Evolutionary conservation across 2,329 filamentous ascomycete genomes (phyloP), one percentile per base, ranked within the genome.

Genomic region (Cadophora luteo-olivacea): DNA sequence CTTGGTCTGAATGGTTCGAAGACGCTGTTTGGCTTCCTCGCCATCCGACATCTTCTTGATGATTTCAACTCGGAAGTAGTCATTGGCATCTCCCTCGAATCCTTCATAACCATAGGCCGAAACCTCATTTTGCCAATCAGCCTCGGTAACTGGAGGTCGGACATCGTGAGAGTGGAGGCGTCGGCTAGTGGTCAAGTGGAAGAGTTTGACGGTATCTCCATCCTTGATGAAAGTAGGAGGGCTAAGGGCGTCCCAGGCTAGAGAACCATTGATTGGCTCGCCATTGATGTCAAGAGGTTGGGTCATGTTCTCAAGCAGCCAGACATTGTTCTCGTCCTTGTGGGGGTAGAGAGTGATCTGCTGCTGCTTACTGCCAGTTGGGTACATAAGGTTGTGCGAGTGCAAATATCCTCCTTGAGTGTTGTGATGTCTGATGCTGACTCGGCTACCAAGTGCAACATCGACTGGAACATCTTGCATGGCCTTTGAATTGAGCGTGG

Each of bases 281-380:
- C 93, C 94, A 73, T 93, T 87, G 65, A 87, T 83, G 67, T 89
- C 90, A 22, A 96, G 84, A 11, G 96, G 96, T 77, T 97, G 93
- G 9, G 96, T 99, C 82, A 97, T 92, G 80, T 99, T 99, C 84
- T 99, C 96, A 67, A 98, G 79, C 45, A 97, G 82, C 89, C 93
- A 99, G 67, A 97, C 76, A 79, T 99, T 99, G 86, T 99, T 99
- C 79, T 97, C 93, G 77, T 99, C 96, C 86, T 98, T 98, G 86
- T 99, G 96, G 8, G 96, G 96, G 77, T 99, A 99, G 3, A 99
- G 88, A 0, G 96, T 99, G 75, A 99, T 93, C 80, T 99, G 96
- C 80, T 99, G 96, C 82, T 99, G 97, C 85, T 97, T 97, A 86
- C 94, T 97, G 73, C 96, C 96, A 9, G 90, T 93, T 3, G 96